phyloP scores from a whole-genome alignment of 768 basidiomycete genomes.

The Epithele typhae region DNA sequence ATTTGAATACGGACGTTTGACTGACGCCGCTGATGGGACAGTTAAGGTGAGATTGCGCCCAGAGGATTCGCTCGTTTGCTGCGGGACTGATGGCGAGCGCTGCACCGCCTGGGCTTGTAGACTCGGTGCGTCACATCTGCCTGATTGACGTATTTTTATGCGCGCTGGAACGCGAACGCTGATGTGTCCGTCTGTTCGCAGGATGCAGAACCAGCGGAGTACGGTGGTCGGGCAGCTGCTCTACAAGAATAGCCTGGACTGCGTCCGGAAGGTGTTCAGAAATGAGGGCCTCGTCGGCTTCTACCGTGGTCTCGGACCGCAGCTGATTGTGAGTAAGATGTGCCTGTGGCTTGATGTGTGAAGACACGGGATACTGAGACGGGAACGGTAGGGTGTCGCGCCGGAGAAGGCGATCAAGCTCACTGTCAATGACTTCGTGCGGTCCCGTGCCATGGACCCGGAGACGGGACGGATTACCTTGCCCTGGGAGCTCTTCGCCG shows the following conservation, averaged over 20 bases:
- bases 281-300: conserved; percentile 96
- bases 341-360: neutral
- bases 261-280: conserved; percentile 86
- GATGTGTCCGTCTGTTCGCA: conserved; percentile 24
- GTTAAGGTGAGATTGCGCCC: conserved; percentile 58
- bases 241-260: conserved; percentile 96
- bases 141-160: neutral
- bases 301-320: conserved; percentile 94
- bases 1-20: conserved; percentile 13
- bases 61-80: too few species aligned
- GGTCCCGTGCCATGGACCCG: conserved; percentile 81
- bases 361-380: too few species aligned
- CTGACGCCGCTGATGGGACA: conserved; percentile 25
- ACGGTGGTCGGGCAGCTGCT: conserved; percentile 95
- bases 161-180: neutral
- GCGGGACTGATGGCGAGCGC: too few species aligned
- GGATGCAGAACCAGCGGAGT: conserved; percentile 97
- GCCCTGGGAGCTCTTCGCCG: conserved; percentile 89
- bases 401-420: conserved; percentile 98
- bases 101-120: conserved; percentile 26
- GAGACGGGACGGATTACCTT: conserved; percentile 93
- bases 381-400: conserved; percentile 76
- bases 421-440: conserved; percentile 91
- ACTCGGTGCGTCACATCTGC: conserved; percentile 43
- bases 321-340: conserved; percentile 64